phyloP scores from a whole-genome alignment of 139 green algal species.

The Choricystis sp. region DNA sequence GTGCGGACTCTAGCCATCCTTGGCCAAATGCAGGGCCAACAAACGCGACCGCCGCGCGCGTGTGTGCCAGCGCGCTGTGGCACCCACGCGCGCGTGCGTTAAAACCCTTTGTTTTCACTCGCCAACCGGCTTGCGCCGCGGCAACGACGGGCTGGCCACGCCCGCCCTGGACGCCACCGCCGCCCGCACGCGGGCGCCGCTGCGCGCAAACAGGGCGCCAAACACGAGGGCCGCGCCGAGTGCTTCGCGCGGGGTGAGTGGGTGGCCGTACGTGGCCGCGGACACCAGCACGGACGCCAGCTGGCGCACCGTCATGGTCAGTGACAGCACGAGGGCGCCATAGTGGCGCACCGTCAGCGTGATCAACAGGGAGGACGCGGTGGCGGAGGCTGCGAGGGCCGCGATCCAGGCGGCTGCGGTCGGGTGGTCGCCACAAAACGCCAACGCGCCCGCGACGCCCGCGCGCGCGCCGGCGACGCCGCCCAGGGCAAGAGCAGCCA shows the following conservation, averaged over 20 bases:
- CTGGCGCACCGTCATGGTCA: slow-evolving; percentile 88
- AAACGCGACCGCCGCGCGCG: too few relatives aligned
- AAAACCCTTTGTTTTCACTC: too few relatives aligned
- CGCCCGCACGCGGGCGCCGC: too few relatives aligned
- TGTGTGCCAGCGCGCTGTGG: too few relatives aligned
- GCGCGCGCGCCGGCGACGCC: slow-evolving; percentile 39
- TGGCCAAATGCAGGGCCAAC: too few relatives aligned
- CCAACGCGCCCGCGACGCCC: slow-evolving; percentile 33
- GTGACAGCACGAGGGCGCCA: slow-evolving; percentile 75
- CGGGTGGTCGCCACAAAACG: slow-evolving; percentile 53
- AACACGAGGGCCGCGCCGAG: slow-evolving; percentile 36
- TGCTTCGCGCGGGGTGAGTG: slow-evolving; percentile 49
- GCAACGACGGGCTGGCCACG: too few relatives aligned
- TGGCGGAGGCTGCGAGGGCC: slow-evolving; percentile 33
- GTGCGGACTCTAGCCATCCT: too few relatives aligned
- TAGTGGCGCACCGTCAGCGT: slow-evolving; percentile 58
- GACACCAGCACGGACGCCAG: slow-evolving; percentile 82
- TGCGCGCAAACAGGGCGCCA: too few relatives aligned
- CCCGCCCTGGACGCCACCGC: too few relatives aligned
- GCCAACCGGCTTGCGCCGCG: too few relatives aligned
- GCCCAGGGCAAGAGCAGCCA: slow-evolving; percentile 25
- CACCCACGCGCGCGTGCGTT: too few relatives aligned
- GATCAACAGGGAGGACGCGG: slow-evolving; percentile 63
- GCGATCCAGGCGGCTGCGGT: slow-evolving; percentile 30
- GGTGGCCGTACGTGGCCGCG: slow-evolving; percentile 68